These are phyloP conservation scores for Pseudoperonospora humuli DNA, from an alignment of 352 stramenopile genomes.

Conservation along the genomic window DNA sequence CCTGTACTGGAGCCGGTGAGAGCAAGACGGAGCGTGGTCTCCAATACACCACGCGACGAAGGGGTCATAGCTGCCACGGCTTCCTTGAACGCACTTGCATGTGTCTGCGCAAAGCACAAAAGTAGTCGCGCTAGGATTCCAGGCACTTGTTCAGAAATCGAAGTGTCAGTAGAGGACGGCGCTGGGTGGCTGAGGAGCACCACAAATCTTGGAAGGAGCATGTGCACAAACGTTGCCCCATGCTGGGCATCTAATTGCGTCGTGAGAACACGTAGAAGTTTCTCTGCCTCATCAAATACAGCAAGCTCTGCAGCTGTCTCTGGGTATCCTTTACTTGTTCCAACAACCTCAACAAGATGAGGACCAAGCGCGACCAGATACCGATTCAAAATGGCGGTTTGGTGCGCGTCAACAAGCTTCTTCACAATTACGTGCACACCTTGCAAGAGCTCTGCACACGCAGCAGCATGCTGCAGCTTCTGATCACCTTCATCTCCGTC, in stretches of 20 bases:
- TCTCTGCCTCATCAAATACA: slow-evolving; percentile 37
- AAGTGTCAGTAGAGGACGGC: slow-evolving; percentile 6
- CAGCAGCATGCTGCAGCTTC: slow-evolving; percentile 17
- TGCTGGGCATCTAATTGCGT: slow-evolving; percentile 40
- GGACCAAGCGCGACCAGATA: slow-evolving; percentile 43
- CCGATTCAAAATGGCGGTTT: slow-evolving; percentile 26
- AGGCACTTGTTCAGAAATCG: slow-evolving; percentile 14
- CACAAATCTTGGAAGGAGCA: slow-evolving; percentile 52
- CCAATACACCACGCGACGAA: slow-evolving; percentile 26
- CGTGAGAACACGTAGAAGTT: slow-evolving; percentile 38
- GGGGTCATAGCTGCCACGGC: slow-evolving; percentile 36
- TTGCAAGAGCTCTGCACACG: slow-evolving; percentile 24
- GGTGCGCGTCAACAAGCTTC: slow-evolving; percentile 39
- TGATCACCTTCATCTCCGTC: slow-evolving; percentile 5
- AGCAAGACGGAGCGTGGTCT: slow-evolving; percentile 36
- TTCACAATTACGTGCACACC: slow-evolving; percentile 28
- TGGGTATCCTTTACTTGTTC: slow-evolving; percentile 17
- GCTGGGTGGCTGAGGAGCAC: slow-evolving; percentile 21
- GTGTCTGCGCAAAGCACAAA: slow-evolving; percentile 45
- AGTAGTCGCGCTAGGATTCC: slow-evolving; percentile 32
- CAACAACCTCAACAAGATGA: slow-evolving; percentile 30
- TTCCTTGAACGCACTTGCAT: slow-evolving; percentile 44
- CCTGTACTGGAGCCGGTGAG: slow-evolving; percentile 21
- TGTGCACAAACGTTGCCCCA: slow-evolving; percentile 41
- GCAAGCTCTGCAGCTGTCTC: slow-evolving; percentile 16